phyloP scores from a whole-genome alignment of 2,329 filamentous ascomycete species.

The Pleoardoris graminearum region DNA sequence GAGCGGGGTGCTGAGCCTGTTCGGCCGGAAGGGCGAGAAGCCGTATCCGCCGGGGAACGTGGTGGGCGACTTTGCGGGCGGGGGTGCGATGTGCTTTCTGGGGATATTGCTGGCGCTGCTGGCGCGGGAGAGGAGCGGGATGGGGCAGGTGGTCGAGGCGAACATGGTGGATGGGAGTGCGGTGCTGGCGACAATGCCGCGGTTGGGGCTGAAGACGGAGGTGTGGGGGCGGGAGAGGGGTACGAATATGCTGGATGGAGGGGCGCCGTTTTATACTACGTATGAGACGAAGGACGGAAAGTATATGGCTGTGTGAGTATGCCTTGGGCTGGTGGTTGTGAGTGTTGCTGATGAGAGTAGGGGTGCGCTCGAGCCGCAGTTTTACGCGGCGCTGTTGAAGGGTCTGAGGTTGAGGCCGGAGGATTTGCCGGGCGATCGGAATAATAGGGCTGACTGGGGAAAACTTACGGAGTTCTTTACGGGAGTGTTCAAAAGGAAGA shows the following conservation, averaged over 20 bases:
- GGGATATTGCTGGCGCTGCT: slow-evolving; percentile 82
- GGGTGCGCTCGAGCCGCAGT: slow-evolving; percentile 87
- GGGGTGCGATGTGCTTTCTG: slow-evolving; percentile 78
- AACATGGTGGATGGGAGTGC: slow-evolving; percentile 94
- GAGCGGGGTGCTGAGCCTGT: slow-evolving; percentile 74
- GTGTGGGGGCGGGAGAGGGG: slow-evolving; percentile 69
- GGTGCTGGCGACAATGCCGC: slow-evolving; percentile 77
- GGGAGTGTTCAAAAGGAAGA: slow-evolving; percentile 67
- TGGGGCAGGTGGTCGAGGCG: slow-evolving; percentile 87
- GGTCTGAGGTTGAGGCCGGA: slow-evolving; percentile 63
- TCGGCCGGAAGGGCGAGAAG: slow-evolving; percentile 70
- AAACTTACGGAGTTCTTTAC: slow-evolving; percentile 65
- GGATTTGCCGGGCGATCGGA: slow-evolving; percentile 54
- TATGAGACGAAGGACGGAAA: slow-evolving; percentile 80
- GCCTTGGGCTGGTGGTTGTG: neutral
- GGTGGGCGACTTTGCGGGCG: slow-evolving; percentile 88
- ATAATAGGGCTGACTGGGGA: slow-evolving; percentile 69
- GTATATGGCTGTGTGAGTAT: slow-evolving; percentile 72
- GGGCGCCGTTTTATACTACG: slow-evolving; percentile 84
- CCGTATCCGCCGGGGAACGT: slow-evolving; percentile 83
- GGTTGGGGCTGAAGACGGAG: slow-evolving; percentile 66
- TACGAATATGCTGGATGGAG: slow-evolving; percentile 78
- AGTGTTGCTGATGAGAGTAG: slow-evolving; percentile 22
- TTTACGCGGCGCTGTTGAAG: slow-evolving; percentile 70
- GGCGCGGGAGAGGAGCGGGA: slow-evolving; percentile 63